Evolutionary conservation across 495 filamentous ascomycete species (phyloP).

Genomic region (Xylaria longipes): DNA sequence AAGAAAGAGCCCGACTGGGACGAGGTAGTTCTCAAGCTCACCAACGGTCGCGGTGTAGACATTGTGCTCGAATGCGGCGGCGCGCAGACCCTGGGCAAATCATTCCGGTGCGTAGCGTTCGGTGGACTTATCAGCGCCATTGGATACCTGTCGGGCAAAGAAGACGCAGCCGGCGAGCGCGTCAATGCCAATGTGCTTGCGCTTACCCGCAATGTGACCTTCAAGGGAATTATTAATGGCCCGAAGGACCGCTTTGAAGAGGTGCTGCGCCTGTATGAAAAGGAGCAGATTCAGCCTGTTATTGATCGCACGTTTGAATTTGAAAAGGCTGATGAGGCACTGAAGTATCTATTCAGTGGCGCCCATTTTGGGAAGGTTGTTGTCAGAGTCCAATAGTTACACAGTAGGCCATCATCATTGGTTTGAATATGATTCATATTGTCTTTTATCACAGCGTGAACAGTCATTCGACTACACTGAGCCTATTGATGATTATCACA

Average conservation of each 20-base stretch:
- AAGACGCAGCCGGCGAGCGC: slow-evolving; percentile 47
- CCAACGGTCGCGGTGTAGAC: slow-evolving; percentile 47
- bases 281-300: slow-evolving; percentile 46
- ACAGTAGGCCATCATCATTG: not conserved
- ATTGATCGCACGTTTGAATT: slow-evolving; percentile 47
- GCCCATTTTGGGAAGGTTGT: slow-evolving; percentile 57
- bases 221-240: slow-evolving; percentile 46
- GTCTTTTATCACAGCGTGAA: not conserved
- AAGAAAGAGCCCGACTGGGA: slow-evolving; percentile 50
- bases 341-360: slow-evolving; percentile 52
- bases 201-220: slow-evolving; percentile 44
- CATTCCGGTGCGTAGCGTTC: slow-evolving; percentile 50
- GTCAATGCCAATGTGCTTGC: slow-evolving; percentile 49
- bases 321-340: slow-evolving; percentile 47
- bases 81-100: slow-evolving; percentile 48
- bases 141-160: slow-evolving; percentile 52
- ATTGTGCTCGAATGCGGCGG: slow-evolving; percentile 61
- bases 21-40: slow-evolving; percentile 45
- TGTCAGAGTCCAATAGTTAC: slow-evolving; percentile 37
- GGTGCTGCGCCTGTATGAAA: slow-evolving; percentile 42
- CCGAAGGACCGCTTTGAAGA: slow-evolving; percentile 46
- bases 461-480: not conserved
- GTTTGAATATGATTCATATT: not conserved
- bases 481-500: not conserved
- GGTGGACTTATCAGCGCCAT: slow-evolving; percentile 54